Conservation (phyloP, 2,329 filamentous ascomycete species). For the Atkinsonella hypoxylon region DNA sequence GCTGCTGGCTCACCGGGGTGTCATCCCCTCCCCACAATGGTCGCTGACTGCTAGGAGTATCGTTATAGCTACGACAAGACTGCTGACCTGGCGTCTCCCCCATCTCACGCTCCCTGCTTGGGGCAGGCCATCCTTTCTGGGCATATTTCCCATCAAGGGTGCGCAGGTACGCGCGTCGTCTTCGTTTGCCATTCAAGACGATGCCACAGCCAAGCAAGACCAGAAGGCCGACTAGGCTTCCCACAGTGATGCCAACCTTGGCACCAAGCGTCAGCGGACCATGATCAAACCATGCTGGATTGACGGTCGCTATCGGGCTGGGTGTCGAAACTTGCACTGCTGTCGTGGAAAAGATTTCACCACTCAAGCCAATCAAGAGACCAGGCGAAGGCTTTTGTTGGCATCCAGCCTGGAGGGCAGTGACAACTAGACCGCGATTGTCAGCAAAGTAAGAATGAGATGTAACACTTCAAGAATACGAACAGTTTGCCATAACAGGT, state of each 20-base stretch:
- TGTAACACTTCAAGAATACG: conserved; percentile 9
- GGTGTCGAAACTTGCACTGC: conserved; percentile 39
- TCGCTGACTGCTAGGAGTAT: conserved; percentile 42
- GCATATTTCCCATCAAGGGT: conserved; percentile 30
- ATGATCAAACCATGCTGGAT: conserved; percentile 26
- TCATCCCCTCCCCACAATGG: conserved; percentile 42
- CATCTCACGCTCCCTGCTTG: conserved; percentile 15
- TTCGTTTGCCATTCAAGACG: conserved; percentile 43
- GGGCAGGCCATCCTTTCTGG: conserved; percentile 30
- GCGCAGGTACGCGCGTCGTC: conserved; percentile 39
- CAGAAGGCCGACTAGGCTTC: conserved; percentile 35
- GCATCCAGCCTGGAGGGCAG: conserved; percentile 43
- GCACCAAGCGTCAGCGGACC: conserved; percentile 39
- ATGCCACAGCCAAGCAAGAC: conserved; percentile 37
- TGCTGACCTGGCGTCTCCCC: conserved; percentile 18
- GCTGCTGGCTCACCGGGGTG: conserved; percentile 42
- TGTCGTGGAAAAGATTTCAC: conserved; percentile 37
- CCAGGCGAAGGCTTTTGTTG: conserved; percentile 37
- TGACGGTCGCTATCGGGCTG: conserved; percentile 25
- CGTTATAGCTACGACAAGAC: conserved; percentile 13
- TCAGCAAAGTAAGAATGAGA: not conserved
- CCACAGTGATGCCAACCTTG: conserved; percentile 47
- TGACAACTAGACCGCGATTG: conserved; percentile 28
- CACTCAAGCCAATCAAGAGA: conserved; percentile 35
- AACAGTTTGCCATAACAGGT: conserved; percentile 42